These are phyloP conservation scores for Sanghuangporus weigelae DNA, from an alignment of 1,284 basidiomycete genomes.

Conservation along the genomic window DNA sequence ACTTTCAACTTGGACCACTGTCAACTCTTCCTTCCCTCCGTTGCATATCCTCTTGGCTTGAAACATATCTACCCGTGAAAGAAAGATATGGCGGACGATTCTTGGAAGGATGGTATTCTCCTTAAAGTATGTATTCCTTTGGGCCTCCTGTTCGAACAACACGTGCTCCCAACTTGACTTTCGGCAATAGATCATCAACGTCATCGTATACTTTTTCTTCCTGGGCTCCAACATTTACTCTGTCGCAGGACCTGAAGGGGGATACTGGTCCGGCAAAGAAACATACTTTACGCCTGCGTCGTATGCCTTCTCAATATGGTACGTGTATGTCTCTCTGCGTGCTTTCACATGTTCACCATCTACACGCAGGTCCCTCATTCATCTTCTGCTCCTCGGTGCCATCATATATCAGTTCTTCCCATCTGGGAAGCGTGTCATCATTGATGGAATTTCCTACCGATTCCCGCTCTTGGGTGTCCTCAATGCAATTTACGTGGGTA, in stretches of 20 bases:
- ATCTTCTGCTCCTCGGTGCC: constrained; percentile 82
- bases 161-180: not conserved
- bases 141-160: constrained; percentile 14
- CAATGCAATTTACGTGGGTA: constrained; percentile 78
- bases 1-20: too few species aligned
- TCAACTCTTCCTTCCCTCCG: too few species aligned
- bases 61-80: not conserved
- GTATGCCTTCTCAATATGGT: constrained; percentile 85
- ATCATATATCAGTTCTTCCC: constrained; percentile 88
- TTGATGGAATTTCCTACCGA: constrained; percentile 86
- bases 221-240: constrained; percentile 88
- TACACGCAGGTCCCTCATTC: constrained; percentile 68
- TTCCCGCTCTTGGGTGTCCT: constrained; percentile 82
- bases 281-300: constrained; percentile 89
- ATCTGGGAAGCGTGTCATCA: constrained; percentile 71
- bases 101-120: constrained; percentile 72
- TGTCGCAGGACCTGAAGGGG: constrained; percentile 64
- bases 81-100: constrained; percentile 42
- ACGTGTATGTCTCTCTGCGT: constrained; percentile 18
- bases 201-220: constrained; percentile 75
- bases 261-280: constrained; percentile 67
- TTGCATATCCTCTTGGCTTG: too few species aligned
- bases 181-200: constrained; percentile 59
- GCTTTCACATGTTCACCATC: constrained; percentile 19
- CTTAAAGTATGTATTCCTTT: constrained; percentile 55